These are phyloP conservation scores for Populus hybrid DNA, from an alignment of 441 rosid species.

Conservation along the genomic window DNA sequence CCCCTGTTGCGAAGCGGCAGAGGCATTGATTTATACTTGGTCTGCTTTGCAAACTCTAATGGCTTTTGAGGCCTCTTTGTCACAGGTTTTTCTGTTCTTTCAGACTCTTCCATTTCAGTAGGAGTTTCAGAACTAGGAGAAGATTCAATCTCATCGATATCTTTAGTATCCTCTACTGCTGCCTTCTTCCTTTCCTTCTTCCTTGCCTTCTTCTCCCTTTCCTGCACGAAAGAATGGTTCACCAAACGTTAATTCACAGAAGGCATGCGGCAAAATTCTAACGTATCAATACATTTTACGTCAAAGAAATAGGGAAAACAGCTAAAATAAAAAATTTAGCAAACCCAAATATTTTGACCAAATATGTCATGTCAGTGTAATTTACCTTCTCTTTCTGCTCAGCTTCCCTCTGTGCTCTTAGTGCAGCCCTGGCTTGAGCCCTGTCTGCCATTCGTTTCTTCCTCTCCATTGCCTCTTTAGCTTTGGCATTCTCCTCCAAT, in stretches of 20 bases:
- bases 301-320: background rate
- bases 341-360: background rate
- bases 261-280: too few species aligned
- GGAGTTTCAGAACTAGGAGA: constrained; percentile 31
- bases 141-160: constrained; percentile 32
- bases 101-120: constrained; percentile 39
- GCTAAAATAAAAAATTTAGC: background rate
- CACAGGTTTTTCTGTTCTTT: constrained; percentile 40
- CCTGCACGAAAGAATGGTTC: constrained; percentile 39
- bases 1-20: constrained; percentile 64
- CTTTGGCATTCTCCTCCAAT: constrained; percentile 73
- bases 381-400: constrained; percentile 75
- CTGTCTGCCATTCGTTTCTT: constrained; percentile 69
- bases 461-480: constrained; percentile 79
- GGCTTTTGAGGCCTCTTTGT: constrained; percentile 50
- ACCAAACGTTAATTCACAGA: background rate
- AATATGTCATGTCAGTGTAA: background rate
- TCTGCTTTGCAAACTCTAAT: constrained; percentile 52
- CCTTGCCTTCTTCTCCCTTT: constrained; percentile 69
- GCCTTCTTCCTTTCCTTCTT: constrained; percentile 65
- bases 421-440: constrained; percentile 69
- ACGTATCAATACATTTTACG: background rate
- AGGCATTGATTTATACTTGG: constrained; percentile 54
- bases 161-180: constrained; percentile 26
- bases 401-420: constrained; percentile 73